These are phyloP conservation scores for Brassica nigra DNA, from an alignment of 345 rosid species.

Conservation along the genomic window DNA sequence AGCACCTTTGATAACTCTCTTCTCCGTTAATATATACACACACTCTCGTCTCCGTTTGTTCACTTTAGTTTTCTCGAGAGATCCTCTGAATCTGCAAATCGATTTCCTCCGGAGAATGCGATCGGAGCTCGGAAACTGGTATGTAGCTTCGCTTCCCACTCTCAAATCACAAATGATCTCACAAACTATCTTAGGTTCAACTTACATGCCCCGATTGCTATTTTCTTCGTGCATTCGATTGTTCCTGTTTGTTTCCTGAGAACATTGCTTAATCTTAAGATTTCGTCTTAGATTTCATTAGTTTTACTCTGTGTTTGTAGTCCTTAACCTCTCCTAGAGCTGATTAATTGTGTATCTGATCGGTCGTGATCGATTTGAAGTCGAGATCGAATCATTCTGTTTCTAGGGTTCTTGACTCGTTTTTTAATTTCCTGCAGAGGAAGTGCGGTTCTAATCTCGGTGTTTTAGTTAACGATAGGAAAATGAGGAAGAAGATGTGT, in stretches of 20 bases:
- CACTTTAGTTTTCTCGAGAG: slow-evolving; percentile 16
- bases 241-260: slow-evolving; percentile 5
- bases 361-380: slow-evolving; percentile 19
- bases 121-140: slow-evolving; percentile 42
- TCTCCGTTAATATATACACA: slow-evolving; percentile 13
- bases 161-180: background rate
- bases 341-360: slow-evolving; percentile 25
- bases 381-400: background rate
- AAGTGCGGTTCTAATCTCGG: slow-evolving; percentile 17
- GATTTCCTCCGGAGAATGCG: slow-evolving; percentile 34
- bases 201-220: background rate
- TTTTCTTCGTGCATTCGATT: background rate
- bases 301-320: background rate
- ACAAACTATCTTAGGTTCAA: background rate
- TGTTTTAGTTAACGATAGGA: slow-evolving; percentile 30
- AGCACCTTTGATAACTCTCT: slow-evolving; percentile 11
- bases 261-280: slow-evolving; percentile 19
- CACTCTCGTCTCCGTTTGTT: slow-evolving; percentile 11
- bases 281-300: slow-evolving; percentile 1
- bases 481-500: slow-evolving; percentile 42
- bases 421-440: slow-evolving; percentile 11
- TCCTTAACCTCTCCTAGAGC: background rate
- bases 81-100: slow-evolving; percentile 30
- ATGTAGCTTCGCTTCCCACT: background rate
- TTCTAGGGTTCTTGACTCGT: slow-evolving; percentile 13